phyloP scores from a whole-genome alignment of 169 alveolate genomes.

The Neospora caninum region DNA sequence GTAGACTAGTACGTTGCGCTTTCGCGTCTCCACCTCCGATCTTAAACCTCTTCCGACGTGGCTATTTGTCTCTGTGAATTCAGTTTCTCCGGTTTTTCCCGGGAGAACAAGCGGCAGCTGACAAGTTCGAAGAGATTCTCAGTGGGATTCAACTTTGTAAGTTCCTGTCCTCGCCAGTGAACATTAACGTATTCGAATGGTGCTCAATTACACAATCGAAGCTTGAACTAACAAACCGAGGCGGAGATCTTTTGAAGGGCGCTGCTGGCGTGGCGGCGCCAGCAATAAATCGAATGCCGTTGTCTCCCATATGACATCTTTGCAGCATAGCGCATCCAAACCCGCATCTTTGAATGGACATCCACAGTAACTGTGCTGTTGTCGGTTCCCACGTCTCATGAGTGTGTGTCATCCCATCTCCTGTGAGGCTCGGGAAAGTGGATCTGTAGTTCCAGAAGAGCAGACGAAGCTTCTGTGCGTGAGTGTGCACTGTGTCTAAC shows the following conservation, averaged over 20 bases:
- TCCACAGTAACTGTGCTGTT: not conserved
- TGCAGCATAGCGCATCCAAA: not conserved
- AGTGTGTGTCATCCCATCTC: too few relatives aligned
- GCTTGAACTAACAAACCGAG: too few relatives aligned
- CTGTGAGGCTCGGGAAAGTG: too few relatives aligned
- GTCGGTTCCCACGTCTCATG: not conserved
- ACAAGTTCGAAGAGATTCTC: constrained; percentile 71
- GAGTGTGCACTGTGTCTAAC: too few relatives aligned
- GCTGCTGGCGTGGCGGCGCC: too few relatives aligned
- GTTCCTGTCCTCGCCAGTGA: not conserved
- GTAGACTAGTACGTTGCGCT: too few relatives aligned
- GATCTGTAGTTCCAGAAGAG: too few relatives aligned
- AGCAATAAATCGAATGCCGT: too few relatives aligned
- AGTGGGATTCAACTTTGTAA: constrained; percentile 67
- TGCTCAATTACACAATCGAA: too few relatives aligned
- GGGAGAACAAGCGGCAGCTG: constrained; percentile 68
- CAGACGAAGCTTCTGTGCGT: too few relatives aligned
- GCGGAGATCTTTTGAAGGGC: too few relatives aligned
- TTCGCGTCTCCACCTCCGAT: too few relatives aligned
- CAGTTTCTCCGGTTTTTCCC: constrained; percentile 81
- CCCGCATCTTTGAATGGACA: not conserved
- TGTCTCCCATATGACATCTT: not conserved
- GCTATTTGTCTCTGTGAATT: not conserved
- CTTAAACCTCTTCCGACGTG: not conserved
- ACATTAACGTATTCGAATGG: not conserved